A percentile compares a stretch with the other conserved stretches of the same genome.
Conservation (phyloP, 768 basidiomycete genomes). For the Boletus rubescentipes region DNA sequence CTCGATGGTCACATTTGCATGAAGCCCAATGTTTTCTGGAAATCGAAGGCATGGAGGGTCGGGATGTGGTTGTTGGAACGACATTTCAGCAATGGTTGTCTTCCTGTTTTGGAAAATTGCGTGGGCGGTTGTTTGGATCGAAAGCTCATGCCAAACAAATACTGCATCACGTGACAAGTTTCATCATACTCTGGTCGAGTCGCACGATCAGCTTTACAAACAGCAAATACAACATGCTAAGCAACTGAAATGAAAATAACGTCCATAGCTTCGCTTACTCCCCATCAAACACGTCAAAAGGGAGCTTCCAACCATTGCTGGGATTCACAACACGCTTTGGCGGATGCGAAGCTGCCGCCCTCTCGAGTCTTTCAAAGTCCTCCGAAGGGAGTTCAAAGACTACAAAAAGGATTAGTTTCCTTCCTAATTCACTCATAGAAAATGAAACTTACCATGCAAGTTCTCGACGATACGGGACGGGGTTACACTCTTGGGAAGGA, state of each 20-base stretch:
- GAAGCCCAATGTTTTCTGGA: constrained; percentile 62
- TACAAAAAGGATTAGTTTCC: constrained; percentile 4
- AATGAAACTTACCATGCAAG: constrained; percentile 46
- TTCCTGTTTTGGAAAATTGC: constrained; percentile 13
- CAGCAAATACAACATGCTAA: neutral
- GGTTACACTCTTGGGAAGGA: constrained; percentile 77
- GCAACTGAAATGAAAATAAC: neutral
- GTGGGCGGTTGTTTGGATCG: constrained; percentile 30
- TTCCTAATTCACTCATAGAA: neutral
- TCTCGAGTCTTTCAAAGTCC: constrained; percentile 42
- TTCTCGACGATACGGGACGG: constrained; percentile 70
- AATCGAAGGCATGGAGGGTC: constrained; percentile 70
- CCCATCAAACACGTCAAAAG: constrained; percentile 62
- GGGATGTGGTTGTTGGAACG: constrained; percentile 47
- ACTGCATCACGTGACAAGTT: constrained; percentile 9
- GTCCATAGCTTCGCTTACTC: constrained; percentile 14
- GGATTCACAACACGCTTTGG: constrained; percentile 60
- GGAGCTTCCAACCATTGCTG: constrained; percentile 57
- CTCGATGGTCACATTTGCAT: constrained; percentile 56
- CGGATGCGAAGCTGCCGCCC: constrained; percentile 44
- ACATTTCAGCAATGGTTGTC: constrained; percentile 17
- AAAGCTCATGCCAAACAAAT: constrained; percentile 30
- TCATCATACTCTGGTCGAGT: too few species aligned
- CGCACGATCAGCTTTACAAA: too few species aligned
- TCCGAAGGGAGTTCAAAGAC: constrained; percentile 37